Evolutionary conservation across 768 basidiomycete genomes (phyloP).

Genomic region (Mycena indigotica): DNA sequence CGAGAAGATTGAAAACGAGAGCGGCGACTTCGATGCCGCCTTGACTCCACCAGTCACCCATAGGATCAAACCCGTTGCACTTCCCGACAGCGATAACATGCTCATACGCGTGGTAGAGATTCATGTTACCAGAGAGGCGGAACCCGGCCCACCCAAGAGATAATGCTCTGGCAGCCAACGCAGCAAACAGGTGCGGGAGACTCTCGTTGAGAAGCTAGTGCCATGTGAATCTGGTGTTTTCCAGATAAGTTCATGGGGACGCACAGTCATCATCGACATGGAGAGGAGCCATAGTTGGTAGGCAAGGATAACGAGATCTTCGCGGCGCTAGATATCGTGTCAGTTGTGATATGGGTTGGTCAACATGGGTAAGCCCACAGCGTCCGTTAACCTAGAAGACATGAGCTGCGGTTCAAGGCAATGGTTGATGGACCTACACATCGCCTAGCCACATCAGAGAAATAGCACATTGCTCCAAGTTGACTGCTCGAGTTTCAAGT

Average conservation of each 20-base stretch:
- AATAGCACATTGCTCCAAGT: conserved; percentile 38
- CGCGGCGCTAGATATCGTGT: conserved; percentile 43
- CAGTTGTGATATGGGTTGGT: too few relatives aligned
- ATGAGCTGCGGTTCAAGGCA: background rate
- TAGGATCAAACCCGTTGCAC: conserved; percentile 43
- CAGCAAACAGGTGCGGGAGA: conserved; percentile 52
- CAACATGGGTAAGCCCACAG: too few relatives aligned
- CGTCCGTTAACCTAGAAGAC: conserved; percentile 36
- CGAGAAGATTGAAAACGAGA: conserved; percentile 39
- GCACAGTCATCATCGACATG: conserved; percentile 48
- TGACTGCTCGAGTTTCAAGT: background rate
- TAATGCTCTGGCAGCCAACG: conserved; percentile 47
- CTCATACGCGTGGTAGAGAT: conserved; percentile 35
- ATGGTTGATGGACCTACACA: conserved; percentile 35
- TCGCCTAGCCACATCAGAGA: conserved; percentile 50
- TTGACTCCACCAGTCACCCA: conserved; percentile 47
- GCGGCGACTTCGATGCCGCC: conserved; percentile 40
- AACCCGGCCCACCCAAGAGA: conserved; percentile 51
- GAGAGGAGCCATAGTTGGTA: conserved; percentile 53
- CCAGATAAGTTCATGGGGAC: conserved; percentile 15
- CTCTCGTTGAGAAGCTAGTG: conserved; percentile 52
- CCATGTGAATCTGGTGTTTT: background rate
- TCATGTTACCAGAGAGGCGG: conserved; percentile 37
- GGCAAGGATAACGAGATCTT: conserved; percentile 48
- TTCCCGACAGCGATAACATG: conserved; percentile 36